phyloP scores from a whole-genome alignment of 768 basidiomycete genomes.

The Pisolithus sp. region DNA sequence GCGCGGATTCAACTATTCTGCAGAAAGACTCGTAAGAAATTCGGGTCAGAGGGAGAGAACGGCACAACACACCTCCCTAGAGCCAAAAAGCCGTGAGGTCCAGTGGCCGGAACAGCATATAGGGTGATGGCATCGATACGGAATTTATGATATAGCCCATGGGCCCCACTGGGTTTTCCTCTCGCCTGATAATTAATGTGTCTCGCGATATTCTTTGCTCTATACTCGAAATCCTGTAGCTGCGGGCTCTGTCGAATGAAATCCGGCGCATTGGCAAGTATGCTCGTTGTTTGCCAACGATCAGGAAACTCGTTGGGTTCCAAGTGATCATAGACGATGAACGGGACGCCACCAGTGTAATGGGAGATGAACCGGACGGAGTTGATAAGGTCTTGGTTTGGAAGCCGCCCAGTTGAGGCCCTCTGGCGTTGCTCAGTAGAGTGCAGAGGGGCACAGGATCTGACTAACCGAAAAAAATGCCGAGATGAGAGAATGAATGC shows the following conservation, averaged over 20 bases:
- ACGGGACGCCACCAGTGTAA: conserved; percentile 69
- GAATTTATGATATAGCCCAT: conserved; percentile 86
- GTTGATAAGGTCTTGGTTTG: conserved; percentile 94
- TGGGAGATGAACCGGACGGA: conserved; percentile 67
- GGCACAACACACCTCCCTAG: conserved; percentile 65
- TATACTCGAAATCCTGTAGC: conserved; percentile 47
- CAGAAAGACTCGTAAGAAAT: background rate
- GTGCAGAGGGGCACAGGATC: background rate
- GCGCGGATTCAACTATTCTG: conserved; percentile 80
- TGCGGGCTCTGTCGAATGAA: conserved; percentile 35
- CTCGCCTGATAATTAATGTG: conserved; percentile 71
- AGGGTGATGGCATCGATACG: conserved; percentile 92
- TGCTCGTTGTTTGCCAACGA: conserved; percentile 19
- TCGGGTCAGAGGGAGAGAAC: background rate
- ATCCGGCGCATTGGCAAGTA: conserved; percentile 41
- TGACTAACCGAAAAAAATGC: conserved; percentile 82
- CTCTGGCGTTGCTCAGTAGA: conserved; percentile 44
- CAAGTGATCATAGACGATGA: conserved; percentile 74
- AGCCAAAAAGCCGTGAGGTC: conserved; percentile 94
- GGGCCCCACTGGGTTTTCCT: conserved; percentile 80
- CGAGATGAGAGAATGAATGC: conserved; percentile 93
- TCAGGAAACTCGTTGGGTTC: conserved; percentile 40
- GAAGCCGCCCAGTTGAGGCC: conserved; percentile 90
- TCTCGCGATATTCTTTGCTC: conserved; percentile 59
- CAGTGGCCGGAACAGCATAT: conserved; percentile 78